Evolutionary conservation across 208 protist species (phyloP).

Genomic region (Trypanosoma congolense): DNA sequence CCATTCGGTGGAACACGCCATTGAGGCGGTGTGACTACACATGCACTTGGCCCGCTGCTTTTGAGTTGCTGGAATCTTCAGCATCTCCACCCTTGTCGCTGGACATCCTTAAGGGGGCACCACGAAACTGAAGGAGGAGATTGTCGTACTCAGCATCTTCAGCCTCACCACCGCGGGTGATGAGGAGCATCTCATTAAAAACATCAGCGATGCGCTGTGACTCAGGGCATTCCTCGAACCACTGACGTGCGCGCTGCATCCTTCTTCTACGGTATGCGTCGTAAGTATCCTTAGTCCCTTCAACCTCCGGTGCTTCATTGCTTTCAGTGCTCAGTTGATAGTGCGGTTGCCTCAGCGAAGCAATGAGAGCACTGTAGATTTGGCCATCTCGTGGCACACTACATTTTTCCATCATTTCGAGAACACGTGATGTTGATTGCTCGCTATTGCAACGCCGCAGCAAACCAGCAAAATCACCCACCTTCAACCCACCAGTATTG

Average conservation of each 20-base stretch:
- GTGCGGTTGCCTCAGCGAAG: conserved; percentile 55
- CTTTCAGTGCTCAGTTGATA: conserved; percentile 26
- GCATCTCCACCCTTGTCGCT: no score
- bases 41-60: background rate
- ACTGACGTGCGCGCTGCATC: conserved; percentile 31
- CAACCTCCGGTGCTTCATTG: background rate
- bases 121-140: conserved; percentile 51
- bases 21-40: conserved; percentile 25
- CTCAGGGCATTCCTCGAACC: conserved; percentile 52
- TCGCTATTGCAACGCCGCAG: conserved; percentile 42
- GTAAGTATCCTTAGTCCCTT: conserved; percentile 21
- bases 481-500: conserved; percentile 18
- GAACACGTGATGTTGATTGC: conserved; percentile 32
- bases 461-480: conserved; percentile 77
- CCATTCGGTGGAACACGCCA: conserved; percentile 55
- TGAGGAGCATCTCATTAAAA: conserved; percentile 76
- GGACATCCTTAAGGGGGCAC: conserved; percentile 23
- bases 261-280: conserved; percentile 25
- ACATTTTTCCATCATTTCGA: conserved; percentile 68
- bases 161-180: conserved; percentile 37
- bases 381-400: conserved; percentile 25
- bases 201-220: conserved; percentile 39
- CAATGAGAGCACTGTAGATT: conserved; percentile 62
- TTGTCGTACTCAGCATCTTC: conserved; percentile 44
- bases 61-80: no score